Percentiles rank a stretch among this genome's conserved stretches.
These are phyloP conservation scores for Nicotiana tabacum DNA, from an alignment of 257 asterid genomes.

Conservation along the genomic window DNA sequence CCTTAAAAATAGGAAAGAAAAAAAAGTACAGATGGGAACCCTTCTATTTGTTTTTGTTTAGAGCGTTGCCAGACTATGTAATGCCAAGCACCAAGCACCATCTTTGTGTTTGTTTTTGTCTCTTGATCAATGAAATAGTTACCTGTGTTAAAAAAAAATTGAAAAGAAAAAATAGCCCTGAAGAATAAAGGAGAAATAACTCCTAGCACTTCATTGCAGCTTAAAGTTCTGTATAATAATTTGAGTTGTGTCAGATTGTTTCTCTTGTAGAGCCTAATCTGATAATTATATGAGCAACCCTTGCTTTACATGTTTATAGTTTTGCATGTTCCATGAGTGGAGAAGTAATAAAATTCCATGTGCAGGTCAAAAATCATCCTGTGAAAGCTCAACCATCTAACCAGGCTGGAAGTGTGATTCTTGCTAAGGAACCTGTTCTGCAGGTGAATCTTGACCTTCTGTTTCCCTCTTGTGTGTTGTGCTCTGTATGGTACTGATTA, in stretches of 20 bases:
- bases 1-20: not conserved
- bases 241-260: not conserved
- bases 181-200: not conserved
- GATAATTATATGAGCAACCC: not conserved
- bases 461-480: not conserved
- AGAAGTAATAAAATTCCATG: not conserved
- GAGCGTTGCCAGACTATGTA: too few relatives aligned
- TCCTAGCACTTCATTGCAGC: not conserved
- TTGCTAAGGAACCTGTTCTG: constrained; percentile 77
- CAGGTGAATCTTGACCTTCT: constrained; percentile 41
- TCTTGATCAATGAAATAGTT: too few relatives aligned
- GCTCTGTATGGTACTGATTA: too few relatives aligned
- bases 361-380: constrained; percentile 84
- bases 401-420: constrained; percentile 75
- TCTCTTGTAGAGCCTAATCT: not conserved
- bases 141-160: too few relatives aligned
- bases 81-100: too few relatives aligned
- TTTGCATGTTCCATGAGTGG: not conserved
- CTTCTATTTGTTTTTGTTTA: too few relatives aligned
- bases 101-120: too few relatives aligned
- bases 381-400: constrained; percentile 87
- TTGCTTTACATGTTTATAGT: not conserved
- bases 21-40: too few relatives aligned
- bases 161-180: not conserved
- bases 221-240: not conserved